These are phyloP conservation scores for Juncus effusus DNA, from an alignment of 176 grass and related monocot species.

Conservation along the genomic window DNA sequence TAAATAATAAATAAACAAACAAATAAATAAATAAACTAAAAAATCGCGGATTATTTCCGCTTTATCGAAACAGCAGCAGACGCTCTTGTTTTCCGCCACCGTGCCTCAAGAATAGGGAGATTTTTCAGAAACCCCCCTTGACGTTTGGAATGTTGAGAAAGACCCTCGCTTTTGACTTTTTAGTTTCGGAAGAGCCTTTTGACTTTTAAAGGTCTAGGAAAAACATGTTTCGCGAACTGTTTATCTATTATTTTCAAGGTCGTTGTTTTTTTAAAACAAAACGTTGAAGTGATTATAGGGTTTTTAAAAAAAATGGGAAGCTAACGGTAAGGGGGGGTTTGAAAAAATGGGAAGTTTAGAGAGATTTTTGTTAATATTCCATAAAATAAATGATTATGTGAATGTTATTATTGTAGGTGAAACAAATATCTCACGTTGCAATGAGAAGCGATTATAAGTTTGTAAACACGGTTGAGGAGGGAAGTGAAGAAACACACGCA, in stretches of 20 bases:
- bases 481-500: conserved; percentile 82
- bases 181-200: not conserved
- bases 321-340: not conserved
- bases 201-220: conserved; percentile 4
- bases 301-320: no score
- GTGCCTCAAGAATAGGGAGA: conserved; percentile 44
- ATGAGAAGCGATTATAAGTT: conserved; percentile 74
- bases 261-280: no score
- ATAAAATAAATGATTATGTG: not conserved
- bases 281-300: no score
- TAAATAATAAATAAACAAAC: no score
- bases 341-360: no score
- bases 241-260: conserved; percentile 8
- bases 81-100: conserved; percentile 93
- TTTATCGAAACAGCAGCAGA: conserved; percentile 83
- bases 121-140: no score
- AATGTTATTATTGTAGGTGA: conserved; percentile 36
- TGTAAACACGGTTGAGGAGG: conserved; percentile 88
- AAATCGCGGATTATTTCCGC: conserved; percentile 53
- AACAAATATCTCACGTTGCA: conserved; percentile 72
- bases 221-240: conserved; percentile 18
- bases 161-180: no score
- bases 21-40: no score
- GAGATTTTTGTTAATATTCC: no score
- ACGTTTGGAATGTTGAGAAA: no score